Conservation (phyloP, 1,284 basidiomycete genomes). For the Cryptococcus wingfieldii region DNA sequence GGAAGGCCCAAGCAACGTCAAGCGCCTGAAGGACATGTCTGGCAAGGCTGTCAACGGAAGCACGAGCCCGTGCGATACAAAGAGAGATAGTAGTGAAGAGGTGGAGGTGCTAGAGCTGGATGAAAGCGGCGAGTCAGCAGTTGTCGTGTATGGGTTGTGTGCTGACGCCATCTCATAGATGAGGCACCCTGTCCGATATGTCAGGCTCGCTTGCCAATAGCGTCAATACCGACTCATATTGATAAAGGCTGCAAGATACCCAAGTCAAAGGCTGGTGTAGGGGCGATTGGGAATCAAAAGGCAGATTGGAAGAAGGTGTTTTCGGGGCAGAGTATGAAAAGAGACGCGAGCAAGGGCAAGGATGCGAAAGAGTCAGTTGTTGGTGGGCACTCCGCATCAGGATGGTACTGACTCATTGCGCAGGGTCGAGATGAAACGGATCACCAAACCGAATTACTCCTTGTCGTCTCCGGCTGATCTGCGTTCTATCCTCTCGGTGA, state of each 20-base stretch:
- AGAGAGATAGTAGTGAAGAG: constrained; percentile 13
- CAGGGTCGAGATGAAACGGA: constrained; percentile 36
- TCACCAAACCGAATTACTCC: constrained; percentile 47
- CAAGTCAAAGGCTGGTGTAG: constrained; percentile 5
- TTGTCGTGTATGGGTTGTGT: not conserved
- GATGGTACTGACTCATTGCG: constrained; percentile 2
- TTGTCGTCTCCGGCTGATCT: constrained; percentile 39
- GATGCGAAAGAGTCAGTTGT: not conserved
- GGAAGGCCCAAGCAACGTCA: constrained; percentile 5
- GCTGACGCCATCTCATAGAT: constrained; percentile 18
- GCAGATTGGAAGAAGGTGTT: constrained; percentile 47
- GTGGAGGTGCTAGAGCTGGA: constrained; percentile 27
- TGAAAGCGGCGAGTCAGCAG: constrained; percentile 32
- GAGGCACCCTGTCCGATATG: constrained; percentile 44
- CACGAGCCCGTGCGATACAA: not conserved
- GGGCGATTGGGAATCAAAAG: constrained; percentile 33
- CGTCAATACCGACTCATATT: constrained; percentile 40
- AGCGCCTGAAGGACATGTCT: not conserved
- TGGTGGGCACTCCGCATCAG: not conserved
- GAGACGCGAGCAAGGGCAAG: constrained; percentile 4
- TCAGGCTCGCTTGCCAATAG: constrained; percentile 29
- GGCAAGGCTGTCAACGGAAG: not conserved
- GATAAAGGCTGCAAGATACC: constrained; percentile 36
- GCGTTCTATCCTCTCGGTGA: constrained; percentile 26
- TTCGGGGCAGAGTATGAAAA: constrained; percentile 27